A percentile compares a stretch with the other conserved stretches of the same genome.
phyloP scores from a whole-genome alignment of 208 protist genomes.

The Trypanosoma brucei region DNA sequence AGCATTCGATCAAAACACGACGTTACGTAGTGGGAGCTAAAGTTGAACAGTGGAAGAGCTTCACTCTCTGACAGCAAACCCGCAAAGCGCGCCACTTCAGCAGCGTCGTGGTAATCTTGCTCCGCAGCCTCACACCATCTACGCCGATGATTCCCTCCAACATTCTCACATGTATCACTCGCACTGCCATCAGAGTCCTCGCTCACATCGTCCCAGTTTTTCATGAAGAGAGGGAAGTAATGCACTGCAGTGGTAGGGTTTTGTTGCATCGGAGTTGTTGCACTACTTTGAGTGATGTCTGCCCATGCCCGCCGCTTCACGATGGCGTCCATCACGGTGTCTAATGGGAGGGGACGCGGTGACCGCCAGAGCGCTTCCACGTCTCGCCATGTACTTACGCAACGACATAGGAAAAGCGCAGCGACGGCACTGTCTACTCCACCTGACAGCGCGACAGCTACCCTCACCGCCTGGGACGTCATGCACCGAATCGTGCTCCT shows the following conservation, averaged over 20 bases:
- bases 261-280: not conserved
- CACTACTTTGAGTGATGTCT: not conserved
- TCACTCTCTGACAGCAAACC: conserved; percentile 24
- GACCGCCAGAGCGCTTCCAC: conserved; percentile 36
- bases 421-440: conserved; percentile 78
- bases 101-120: conserved; percentile 64
- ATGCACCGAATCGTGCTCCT: not conserved
- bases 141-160: not conserved
- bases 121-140: conserved; percentile 49
- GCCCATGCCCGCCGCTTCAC: conserved; percentile 22
- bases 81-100: conserved; percentile 38
- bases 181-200: conserved; percentile 26
- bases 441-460: conserved; percentile 72
- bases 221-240: conserved; percentile 55
- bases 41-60: conserved; percentile 36
- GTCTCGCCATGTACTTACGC: conserved; percentile 41
- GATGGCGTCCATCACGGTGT: conserved; percentile 23
- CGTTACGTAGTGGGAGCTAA: conserved; percentile 42
- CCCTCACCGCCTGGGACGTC: conserved; percentile 18
- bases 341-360: conserved; percentile 11
- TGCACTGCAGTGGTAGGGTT: conserved; percentile 20
- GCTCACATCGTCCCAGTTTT: conserved; percentile 60
- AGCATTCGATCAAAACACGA: conserved; percentile 77
- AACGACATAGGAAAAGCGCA: conserved; percentile 54
- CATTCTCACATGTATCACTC: not conserved